These are phyloP conservation scores for Hypocreales sp. DNA, from an alignment of 2,329 filamentous ascomycete species.

Conservation along the genomic window DNA sequence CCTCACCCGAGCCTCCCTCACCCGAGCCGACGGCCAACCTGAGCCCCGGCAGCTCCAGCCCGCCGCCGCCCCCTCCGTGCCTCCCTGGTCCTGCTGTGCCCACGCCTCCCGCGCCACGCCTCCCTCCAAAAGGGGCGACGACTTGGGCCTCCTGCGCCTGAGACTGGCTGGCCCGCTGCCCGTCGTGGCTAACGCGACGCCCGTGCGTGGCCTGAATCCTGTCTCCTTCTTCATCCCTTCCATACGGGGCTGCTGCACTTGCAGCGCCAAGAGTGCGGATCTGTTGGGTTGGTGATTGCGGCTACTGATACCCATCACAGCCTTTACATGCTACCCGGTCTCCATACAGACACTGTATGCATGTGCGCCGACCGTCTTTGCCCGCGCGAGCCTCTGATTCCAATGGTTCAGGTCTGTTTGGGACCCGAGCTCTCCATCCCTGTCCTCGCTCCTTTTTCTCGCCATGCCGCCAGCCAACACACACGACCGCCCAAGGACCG, in stretches of 20 bases:
- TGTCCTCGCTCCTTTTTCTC: background rate
- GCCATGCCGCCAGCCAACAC: background rate
- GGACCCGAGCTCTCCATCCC: background rate
- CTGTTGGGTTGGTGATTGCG: constrained; percentile 1
- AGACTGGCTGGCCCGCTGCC: constrained; percentile 3
- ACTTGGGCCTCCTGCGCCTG: constrained; percentile 1
- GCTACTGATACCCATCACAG: too few relatives aligned
- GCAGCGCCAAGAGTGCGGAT: constrained; percentile 10
- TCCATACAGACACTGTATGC: too few relatives aligned
- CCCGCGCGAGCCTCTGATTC: background rate
- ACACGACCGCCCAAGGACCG: too few relatives aligned
- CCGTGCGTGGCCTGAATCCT: constrained; percentile 10
- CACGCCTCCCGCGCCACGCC: background rate
- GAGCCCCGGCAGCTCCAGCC: background rate
- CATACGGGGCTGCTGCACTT: constrained; percentile 7
- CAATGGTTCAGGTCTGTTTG: constrained; percentile 1
- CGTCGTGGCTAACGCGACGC: constrained; percentile 8
- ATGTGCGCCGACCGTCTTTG: background rate
- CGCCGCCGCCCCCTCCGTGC: too few relatives aligned
- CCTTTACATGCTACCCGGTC: too few relatives aligned
- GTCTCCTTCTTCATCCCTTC: constrained; percentile 13
- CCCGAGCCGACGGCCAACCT: background rate
- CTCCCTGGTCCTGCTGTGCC: background rate
- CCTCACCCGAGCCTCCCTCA: background rate
- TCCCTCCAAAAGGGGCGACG: constrained; percentile 2